Percentiles rank a stretch among this genome's conserved stretches.
Evolutionary conservation across 495 filamentous ascomycete species (phyloP).

Genomic region (Lentithecium fluviatile): DNA sequence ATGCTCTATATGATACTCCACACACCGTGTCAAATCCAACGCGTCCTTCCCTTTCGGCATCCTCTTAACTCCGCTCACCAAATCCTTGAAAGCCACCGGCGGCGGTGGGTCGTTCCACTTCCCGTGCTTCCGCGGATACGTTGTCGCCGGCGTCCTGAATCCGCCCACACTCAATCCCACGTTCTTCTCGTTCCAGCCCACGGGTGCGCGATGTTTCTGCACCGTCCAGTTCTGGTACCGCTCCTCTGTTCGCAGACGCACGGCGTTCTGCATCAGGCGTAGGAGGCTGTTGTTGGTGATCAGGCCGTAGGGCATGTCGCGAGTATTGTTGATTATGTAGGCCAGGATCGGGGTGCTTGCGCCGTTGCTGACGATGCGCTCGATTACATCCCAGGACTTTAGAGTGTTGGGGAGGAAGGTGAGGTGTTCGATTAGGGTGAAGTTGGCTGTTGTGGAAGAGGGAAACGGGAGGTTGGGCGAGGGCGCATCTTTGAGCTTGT

Average conservation of each 20-base stretch:
- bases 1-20: constrained; percentile 3
- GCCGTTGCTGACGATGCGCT: constrained; percentile 17
- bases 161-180: not conserved
- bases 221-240: not conserved
- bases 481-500: constrained; percentile 11
- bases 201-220: not conserved
- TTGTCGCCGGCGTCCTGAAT: constrained; percentile 10
- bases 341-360: not conserved
- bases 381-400: constrained; percentile 21
- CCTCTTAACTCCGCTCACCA: not conserved
- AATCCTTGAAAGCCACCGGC: not conserved
- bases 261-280: constrained; percentile 10
- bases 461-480: constrained; percentile 15
- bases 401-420: constrained; percentile 21
- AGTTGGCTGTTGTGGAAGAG: constrained; percentile 17
- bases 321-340: constrained; percentile 16
- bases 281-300: constrained; percentile 1
- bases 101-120: not conserved
- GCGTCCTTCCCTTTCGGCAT: constrained; percentile 18
- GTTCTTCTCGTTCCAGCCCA: not conserved
- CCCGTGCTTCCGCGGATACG: constrained; percentile 1
- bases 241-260: not conserved
- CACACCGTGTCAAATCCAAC: constrained; percentile 18
- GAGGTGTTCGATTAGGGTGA: constrained; percentile 18
- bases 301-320: not conserved